phyloP scores from a whole-genome alignment of 371 early-diverging fungal species.

The Mortierella sp. region DNA sequence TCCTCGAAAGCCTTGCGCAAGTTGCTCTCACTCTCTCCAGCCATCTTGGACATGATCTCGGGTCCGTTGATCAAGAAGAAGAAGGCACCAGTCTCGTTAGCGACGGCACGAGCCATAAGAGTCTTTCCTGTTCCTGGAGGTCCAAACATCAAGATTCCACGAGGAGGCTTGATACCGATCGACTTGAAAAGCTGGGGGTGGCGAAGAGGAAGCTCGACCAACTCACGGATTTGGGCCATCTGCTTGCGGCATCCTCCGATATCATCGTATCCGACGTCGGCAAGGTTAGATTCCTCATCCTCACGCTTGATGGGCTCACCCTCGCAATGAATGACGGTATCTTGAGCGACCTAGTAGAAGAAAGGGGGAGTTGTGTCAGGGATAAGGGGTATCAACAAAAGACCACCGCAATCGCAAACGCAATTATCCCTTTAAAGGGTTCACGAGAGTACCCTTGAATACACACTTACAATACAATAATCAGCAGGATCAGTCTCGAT shows the following conservation, averaged over 20 bases:
- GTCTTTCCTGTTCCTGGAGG: slow-evolving; percentile 99
- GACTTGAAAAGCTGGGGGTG: slow-evolving; percentile 99
- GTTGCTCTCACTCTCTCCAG: slow-evolving; percentile 99
- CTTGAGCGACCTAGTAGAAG: slow-evolving; percentile 84
- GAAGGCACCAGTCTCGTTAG: slow-evolving; percentile 84
- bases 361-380: neutral
- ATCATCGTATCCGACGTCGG: slow-evolving; percentile 98
- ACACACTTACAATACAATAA: slow-evolving; percentile 92
- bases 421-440: neutral
- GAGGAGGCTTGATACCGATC: slow-evolving; percentile 99
- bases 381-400: neutral
- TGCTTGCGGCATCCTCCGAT: slow-evolving; percentile 99
- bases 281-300: slow-evolving; percentile 96
- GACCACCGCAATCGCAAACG: neutral
- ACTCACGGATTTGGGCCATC: slow-evolving; percentile 99
- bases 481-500: slow-evolving; percentile 97
- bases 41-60: slow-evolving; percentile 99
- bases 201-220: slow-evolving; percentile 98
- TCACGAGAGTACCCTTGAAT: neutral
- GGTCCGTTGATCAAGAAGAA: slow-evolving; percentile 99
- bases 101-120: slow-evolving; percentile 83
- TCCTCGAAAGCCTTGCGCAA: slow-evolving; percentile 99
- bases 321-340: slow-evolving; percentile 98
- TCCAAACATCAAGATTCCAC: slow-evolving; percentile 98
- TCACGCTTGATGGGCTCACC: slow-evolving; percentile 99